These are phyloP conservation scores for Suillus spraguei DNA, from an alignment of 768 basidiomycete genomes.

Conservation along the genomic window DNA sequence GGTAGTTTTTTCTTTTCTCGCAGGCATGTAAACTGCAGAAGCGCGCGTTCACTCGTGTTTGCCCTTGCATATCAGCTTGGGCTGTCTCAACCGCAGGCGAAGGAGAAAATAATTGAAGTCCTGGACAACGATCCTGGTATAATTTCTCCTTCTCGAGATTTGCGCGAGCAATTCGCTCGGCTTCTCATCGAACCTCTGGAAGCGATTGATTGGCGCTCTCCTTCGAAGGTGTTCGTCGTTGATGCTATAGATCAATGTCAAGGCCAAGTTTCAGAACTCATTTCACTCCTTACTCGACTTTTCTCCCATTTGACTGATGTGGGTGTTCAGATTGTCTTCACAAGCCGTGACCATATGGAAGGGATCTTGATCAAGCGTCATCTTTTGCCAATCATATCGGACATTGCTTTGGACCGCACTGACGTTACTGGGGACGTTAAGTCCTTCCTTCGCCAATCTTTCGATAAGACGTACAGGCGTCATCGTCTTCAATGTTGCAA, in stretches of 20 bases:
- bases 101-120: background rate
- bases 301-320: background rate
- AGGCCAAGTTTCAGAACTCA: background rate
- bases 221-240: background rate
- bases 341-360: background rate
- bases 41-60: background rate
- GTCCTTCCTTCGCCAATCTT: background rate
- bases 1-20: conserved; percentile 2
- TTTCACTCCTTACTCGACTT: background rate
- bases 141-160: background rate
- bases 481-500: background rate
- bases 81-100: background rate
- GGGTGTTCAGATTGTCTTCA: background rate
- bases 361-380: background rate
- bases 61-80: background rate
- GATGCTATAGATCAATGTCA: conserved; percentile 5
- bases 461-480: background rate
- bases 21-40: background rate
- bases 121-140: background rate
- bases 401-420: background rate
- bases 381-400: background rate
- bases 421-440: accelerated
- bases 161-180: background rate
- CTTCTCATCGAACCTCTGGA: conserved; percentile 3
- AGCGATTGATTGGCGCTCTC: background rate